Conservation (phyloP, 257 asterid genomes). For the Paulownia fortunei region DNA sequence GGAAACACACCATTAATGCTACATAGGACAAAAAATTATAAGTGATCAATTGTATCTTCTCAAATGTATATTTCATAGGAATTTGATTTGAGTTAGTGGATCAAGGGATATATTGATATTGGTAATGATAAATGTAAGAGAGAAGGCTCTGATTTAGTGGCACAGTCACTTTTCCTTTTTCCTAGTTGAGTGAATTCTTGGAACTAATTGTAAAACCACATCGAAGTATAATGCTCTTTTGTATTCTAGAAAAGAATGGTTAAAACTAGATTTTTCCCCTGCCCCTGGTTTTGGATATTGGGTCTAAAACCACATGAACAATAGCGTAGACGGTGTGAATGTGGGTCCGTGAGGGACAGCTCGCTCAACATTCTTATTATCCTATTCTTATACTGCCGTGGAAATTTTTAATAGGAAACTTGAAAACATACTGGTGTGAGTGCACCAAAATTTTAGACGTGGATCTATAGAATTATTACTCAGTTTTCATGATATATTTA, state of each 20-base stretch:
- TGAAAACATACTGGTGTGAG: not conserved
- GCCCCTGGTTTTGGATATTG: not conserved
- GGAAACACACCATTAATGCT: not conserved
- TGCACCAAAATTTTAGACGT: not conserved
- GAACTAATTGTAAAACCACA: not conserved
- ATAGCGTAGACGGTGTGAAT: too few species aligned
- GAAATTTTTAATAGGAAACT: not conserved
- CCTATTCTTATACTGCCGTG: not conserved
- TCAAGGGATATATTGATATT: not conserved
- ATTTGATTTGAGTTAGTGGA: not conserved
- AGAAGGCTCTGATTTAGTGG: too few species aligned
- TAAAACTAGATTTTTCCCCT: not conserved
- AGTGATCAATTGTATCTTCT: not conserved
- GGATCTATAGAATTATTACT: not conserved
- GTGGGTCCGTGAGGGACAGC: conserved; percentile 3
- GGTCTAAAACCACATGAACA: not conserved
- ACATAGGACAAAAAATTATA: not conserved
- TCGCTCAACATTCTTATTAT: not conserved
- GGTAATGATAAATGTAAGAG: not conserved
- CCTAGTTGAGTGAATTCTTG: not conserved
- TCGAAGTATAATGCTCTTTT: too few species aligned
- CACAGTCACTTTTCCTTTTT: too few species aligned
- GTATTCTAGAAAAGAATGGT: not conserved
- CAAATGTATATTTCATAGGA: not conserved
- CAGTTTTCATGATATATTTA: not conserved